Evolutionary conservation across 1,139 yeast genomes (phyloP).

Genomic region (Blastobotrys aristatus): DNA sequence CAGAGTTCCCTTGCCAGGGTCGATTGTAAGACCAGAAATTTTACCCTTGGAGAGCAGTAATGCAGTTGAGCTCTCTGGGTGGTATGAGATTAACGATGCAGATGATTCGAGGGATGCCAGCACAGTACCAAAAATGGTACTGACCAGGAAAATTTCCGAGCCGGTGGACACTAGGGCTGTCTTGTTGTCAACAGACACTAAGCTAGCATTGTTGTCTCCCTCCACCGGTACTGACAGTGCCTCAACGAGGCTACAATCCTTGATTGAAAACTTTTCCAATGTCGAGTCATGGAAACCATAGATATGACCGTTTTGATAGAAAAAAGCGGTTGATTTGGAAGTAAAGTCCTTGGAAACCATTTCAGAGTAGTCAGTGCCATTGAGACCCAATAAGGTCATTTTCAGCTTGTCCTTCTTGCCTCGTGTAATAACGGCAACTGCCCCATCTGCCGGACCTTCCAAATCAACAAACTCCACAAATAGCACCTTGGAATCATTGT

Average conservation of each 20-base stretch:
- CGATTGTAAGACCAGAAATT: constrained; percentile 44
- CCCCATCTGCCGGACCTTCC: constrained; percentile 23
- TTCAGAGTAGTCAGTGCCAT: constrained; percentile 9
- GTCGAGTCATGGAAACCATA: constrained; percentile 18
- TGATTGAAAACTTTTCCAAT: constrained; percentile 18
- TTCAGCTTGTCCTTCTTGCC: constrained; percentile 15
- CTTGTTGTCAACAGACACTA: constrained; percentile 33
- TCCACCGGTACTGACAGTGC: constrained; percentile 9
- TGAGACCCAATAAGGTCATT: constrained; percentile 22
- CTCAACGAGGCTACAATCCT: constrained; percentile 12
- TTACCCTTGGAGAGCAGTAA: constrained; percentile 3
- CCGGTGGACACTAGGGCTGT: constrained; percentile 38
- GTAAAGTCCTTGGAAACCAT: neutral
- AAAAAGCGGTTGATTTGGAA: constrained; percentile 16
- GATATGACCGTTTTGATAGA: constrained; percentile 21
- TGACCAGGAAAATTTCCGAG: constrained; percentile 37
- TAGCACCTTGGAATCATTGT: neutral
- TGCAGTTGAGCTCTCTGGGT: constrained; percentile 13
- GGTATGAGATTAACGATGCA: constrained; percentile 14
- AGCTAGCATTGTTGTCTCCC: constrained; percentile 22
- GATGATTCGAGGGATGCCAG: constrained; percentile 22
- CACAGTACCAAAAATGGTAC: constrained; percentile 40
- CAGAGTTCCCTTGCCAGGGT: constrained; percentile 66
- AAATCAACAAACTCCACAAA: constrained; percentile 2
- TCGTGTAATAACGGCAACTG: constrained; percentile 22